phyloP scores from a whole-genome alignment of 208 protist genomes.

The Acanthamoeba divionensis region DNA sequence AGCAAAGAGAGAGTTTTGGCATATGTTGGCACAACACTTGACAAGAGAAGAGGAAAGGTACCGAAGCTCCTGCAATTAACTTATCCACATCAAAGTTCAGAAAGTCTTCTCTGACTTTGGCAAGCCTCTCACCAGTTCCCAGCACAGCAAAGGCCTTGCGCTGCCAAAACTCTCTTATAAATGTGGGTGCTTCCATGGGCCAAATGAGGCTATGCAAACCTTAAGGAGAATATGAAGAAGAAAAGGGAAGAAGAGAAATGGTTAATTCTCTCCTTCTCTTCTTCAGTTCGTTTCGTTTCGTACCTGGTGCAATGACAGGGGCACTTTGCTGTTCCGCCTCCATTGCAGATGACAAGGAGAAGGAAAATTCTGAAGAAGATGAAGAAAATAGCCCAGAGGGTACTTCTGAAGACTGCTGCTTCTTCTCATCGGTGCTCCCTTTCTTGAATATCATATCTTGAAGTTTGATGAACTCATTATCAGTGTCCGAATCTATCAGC shows the following conservation, averaged over 20 bases:
- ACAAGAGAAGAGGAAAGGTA: not conserved
- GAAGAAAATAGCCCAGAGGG: not conserved
- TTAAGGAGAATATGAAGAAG: too few relatives aligned
- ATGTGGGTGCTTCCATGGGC: not conserved
- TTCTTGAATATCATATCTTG: not conserved
- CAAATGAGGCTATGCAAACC: not conserved
- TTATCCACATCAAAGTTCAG: conserved; percentile 18
- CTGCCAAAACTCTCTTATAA: conserved; percentile 28
- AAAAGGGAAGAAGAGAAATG: too few relatives aligned
- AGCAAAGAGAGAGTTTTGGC: too few relatives aligned
- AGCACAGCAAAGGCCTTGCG: conserved; percentile 23
- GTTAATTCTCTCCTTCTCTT: too few relatives aligned
- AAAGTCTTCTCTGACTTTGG: not conserved
- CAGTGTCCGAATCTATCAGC: not conserved
- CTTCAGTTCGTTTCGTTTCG: too few relatives aligned
- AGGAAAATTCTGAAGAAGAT: not conserved
- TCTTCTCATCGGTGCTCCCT: not conserved
- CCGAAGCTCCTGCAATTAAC: not conserved
- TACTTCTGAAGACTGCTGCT: too few relatives aligned
- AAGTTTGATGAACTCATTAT: conserved; percentile 8
- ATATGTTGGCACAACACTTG: too few relatives aligned
- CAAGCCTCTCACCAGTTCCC: not conserved
- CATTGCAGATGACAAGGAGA: not conserved
- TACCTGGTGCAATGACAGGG: not conserved
- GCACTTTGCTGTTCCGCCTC: not conserved